Base-by-base conservation (phyloP, 2,329 filamentous ascomycete genomes). In the Scopulariopsis brevicaulis region DNA sequence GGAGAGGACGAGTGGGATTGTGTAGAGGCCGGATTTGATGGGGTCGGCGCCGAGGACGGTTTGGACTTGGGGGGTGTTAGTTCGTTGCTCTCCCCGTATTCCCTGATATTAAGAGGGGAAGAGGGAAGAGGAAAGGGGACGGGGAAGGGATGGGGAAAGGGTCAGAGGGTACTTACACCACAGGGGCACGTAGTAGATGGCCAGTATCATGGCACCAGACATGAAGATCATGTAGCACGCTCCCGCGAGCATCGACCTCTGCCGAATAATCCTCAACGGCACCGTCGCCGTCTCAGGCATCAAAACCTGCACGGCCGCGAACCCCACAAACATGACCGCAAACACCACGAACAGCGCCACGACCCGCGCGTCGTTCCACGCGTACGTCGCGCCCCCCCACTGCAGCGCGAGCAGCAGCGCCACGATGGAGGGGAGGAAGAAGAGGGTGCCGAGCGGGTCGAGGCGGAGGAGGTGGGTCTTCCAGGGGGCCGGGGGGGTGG, bases 361-460 rank as follows among this genome's bases (percentile, higher is more conserved):
- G 57, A 83, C 75, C 51, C 77, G 75, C 70, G 76, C 77, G 61
- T 71, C 74, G 46, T 66, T 69, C 82, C 81, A 85, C 0, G 71
- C 61, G 62, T 82, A 80, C 2, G 67, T 73, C 2, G 74, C 74
- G 3, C 82, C 82, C 56, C 81, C 82, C 83, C 82, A 86, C 64
- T 86, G 80, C 37, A 87, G 71, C 1, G 83, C 83, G 5, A 87
- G 71, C 3, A 87, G 69, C 43, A 86, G 77, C 61, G 76, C 82
- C 15, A 85, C 73, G 46, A 84, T 75, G 35, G 76, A 76, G 0
- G 83, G 82, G 18, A 86, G 68, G 61, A 87, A 81, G 66, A 84
- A 76, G 15, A 79, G 64, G 8, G 80, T 84, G 28, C 84, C 83
- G 1, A 84, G 65, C 0, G 80, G 81, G 59, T 86, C 82, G 54